Evolutionary conservation across 345 rosid genomes (phyloP), one percentile per base, ranked within the genome.

Genomic region (Syzygium jambos): DNA sequence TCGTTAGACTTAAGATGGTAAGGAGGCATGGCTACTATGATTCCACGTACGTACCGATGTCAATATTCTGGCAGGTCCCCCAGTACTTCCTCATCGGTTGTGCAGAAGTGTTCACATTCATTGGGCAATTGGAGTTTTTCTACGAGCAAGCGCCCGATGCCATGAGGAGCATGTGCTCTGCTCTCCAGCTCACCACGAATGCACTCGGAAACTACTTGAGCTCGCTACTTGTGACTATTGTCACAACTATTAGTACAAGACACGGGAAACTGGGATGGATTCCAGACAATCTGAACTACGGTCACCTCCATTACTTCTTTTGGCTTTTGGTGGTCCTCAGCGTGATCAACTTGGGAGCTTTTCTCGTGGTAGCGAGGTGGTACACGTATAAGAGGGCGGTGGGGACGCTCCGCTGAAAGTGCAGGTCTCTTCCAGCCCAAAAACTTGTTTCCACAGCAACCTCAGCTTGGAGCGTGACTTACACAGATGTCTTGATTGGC

Each of bases 71-170:
- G 93, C 94, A 92, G 87, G 93, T 90, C 54, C 93, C 95, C 14
- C 94, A 90, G 85, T 93, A 94, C 82, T 92, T 93, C 86, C 87
- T 94, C 29, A 86, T 93, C 2, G 94, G 95, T 14, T 92, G 92
- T 61, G 92, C 94, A 22, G 94, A 93, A 84, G 93, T 92, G 10
- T 93, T 94, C 83, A 93, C 92, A 1, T 89, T 90, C 86, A 91
- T 94, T 13, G 93, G 94, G 16, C 92, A 92, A 65, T 53, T 93
- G 77, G 93, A 92, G 88, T 93, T 93, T 86, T 92, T 92, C 89
- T 92, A 93, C 84, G 92, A 92, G 82, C 93, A 93, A 84, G 93
- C 95, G 7, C 93, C 93, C 13, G 93, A 94, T 90, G 93, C 94
- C 1, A 92, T 91, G 92, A 89, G 94, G 84, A 94, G 95, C 86